These are phyloP conservation scores for Mycena epipterygia DNA, from an alignment of 768 basidiomycete species.

Conservation along the genomic window DNA sequence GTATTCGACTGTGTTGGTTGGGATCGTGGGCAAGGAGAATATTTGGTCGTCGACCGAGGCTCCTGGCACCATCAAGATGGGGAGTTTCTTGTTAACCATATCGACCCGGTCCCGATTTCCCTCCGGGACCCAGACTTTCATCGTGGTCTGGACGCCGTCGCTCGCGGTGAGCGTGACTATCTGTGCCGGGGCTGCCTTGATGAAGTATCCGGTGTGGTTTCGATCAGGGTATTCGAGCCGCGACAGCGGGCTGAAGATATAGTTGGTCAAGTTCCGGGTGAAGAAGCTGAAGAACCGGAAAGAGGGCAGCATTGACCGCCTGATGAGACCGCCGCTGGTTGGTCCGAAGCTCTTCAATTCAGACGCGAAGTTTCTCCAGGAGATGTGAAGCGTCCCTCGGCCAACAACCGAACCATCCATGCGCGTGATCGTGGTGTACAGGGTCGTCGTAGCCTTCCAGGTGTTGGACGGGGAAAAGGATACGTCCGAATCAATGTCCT, in stretches of 20 bases:
- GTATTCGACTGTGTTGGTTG: conserved; percentile 35
- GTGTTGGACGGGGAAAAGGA: conserved; percentile 23
- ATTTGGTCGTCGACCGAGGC: conserved; percentile 40
- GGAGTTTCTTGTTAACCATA: conserved; percentile 11
- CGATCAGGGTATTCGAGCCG: conserved; percentile 21
- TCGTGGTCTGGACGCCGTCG: conserved; percentile 30
- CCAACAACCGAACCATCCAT: conserved; percentile 23
- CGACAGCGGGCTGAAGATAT: conserved; percentile 26
- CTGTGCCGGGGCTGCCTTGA: conserved; percentile 16
- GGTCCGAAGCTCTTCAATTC: conserved; percentile 26
- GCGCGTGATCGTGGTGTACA: conserved; percentile 31
- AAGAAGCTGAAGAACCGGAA: conserved; percentile 20
- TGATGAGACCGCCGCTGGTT: not conserved
- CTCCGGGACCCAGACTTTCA: conserved; percentile 31
- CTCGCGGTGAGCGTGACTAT: conserved; percentile 19
- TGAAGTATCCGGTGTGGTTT: conserved; percentile 22
- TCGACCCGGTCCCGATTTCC: not conserved
- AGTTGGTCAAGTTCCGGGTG: conserved; percentile 1
- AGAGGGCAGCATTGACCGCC: not conserved
- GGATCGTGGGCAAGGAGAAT: conserved; percentile 36
- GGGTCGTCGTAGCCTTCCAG: conserved; percentile 34
- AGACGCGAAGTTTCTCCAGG: conserved; percentile 26
- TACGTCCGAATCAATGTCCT: conserved; percentile 20
- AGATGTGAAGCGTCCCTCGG: conserved; percentile 25
- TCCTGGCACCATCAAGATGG: conserved; percentile 36